Evolutionary conservation across 345 rosid species (phyloP).

Genomic region (Garcia nutans): DNA sequence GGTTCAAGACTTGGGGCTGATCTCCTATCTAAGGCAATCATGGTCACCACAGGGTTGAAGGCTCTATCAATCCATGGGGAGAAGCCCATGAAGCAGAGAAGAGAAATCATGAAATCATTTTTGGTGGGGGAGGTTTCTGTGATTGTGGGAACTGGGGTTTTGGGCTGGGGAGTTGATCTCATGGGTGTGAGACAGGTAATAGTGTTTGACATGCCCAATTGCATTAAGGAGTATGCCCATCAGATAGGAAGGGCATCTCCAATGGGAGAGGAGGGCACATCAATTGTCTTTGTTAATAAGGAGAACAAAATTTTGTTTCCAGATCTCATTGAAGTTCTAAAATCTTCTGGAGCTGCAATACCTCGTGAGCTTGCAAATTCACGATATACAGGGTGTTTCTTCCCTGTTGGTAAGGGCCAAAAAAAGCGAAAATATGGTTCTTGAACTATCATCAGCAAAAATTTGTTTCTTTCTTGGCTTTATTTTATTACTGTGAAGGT

Average conservation of each 20-base stretch:
- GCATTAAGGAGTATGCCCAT: constrained; percentile 74
- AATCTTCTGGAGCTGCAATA: constrained; percentile 66
- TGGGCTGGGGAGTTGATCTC: constrained; percentile 84
- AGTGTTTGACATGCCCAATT: constrained; percentile 87
- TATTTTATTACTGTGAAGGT: background rate
- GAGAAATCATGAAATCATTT: constrained; percentile 67
- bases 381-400: constrained; percentile 27
- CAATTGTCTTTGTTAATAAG: constrained; percentile 64
- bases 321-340: constrained; percentile 52
- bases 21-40: constrained; percentile 74
- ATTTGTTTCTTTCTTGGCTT: background rate
- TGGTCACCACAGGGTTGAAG: constrained; percentile 64
- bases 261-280: constrained; percentile 70
- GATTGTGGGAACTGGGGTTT: constrained; percentile 77
- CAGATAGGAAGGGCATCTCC: constrained; percentile 86
- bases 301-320: constrained; percentile 66
- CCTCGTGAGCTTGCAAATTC: constrained; percentile 70
- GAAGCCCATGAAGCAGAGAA: constrained; percentile 89
- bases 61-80: constrained; percentile 85
- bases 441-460: background rate
- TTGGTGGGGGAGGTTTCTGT: constrained; percentile 71
- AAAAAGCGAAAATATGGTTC: constrained; percentile 56
- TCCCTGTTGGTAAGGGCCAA: constrained; percentile 41
- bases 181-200: constrained; percentile 80
- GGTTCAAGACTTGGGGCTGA: constrained; percentile 91